Evolutionary conservation across 108 stramenopile genomes (phyloP), one percentile per base, ranked within the genome.

Genomic region (Seminavis robusta): DNA sequence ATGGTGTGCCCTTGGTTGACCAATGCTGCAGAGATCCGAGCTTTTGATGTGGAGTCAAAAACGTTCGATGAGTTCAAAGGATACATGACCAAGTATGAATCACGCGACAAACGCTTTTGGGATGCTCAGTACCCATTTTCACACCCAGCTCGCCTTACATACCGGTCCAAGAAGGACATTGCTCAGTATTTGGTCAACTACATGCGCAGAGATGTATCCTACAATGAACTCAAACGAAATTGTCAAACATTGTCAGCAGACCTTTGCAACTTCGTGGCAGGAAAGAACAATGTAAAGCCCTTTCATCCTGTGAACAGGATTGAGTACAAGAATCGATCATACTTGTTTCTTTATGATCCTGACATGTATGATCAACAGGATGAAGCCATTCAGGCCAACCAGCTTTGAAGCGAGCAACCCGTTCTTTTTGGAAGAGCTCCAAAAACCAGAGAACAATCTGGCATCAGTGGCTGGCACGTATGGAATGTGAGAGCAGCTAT

Each of bases 201-300:
- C 61, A 75, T 83, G 33, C 31, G 59, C 20, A 65, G 79, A 7
- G 79, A 83, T 50, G 33, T 51, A 11, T 47, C 58, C 17, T 88
- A 88, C 53, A 66, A 61, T 1, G 86, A 88, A 50, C 32, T 81
- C n/a, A 59, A 43, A 47, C 65, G 73, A n/a, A 81, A 81, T 30
- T 81, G 80, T 59, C 86, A 88, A 56, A 83, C 81, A 6, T 73
- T 88, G 40, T 74, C 80, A 28, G 85, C 85, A 2, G 85, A 87
- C 61, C 41, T 80, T 13, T 82, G 76, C 52, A 39, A 69, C 47
- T 80, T 87, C 46, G 50, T 87, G 42, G 71, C 66, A 11, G 85
- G 85, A 10, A 81, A 82, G 65, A 76, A 70, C 36, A 37, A 11
- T 37, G n/a, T n/a, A n/a, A n/a, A n/a, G n/a, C 85, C 85, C 5